Evolutionary conservation across 2,329 filamentous ascomycete species (phyloP), one percentile per base, ranked within the genome.

Genomic region (Penicillium frequentans): DNA sequence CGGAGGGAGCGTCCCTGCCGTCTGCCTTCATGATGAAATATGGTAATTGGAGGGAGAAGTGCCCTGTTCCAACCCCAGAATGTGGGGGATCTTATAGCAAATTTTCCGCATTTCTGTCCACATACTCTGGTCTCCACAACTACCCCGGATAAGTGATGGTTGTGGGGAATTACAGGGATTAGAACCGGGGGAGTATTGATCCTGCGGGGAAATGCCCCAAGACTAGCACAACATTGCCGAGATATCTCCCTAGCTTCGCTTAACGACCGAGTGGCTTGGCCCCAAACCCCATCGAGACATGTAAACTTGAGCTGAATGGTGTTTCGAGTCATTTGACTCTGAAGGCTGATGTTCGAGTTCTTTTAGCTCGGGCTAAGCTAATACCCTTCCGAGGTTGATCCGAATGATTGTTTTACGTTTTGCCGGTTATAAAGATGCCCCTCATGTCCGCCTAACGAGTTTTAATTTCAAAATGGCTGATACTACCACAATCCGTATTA

Each of bases 371-470:
- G 37, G 44, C 14, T 47, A 47, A 27, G n/a, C 16, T 47, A 19
- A 47, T 29, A 46, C n/a, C 43, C 43, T 29, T 26, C 43, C 42
- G 42, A 44, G 21, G 21, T 5, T 26, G n/a, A 27, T 0, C 16
- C 14, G 35, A 37, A 8, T 37, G 37, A 13, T 42, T 23, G 9
- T 10, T 33, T 8, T 33, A 29, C 27, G 45, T 33, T 33, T 48
- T 48, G n/a, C 45, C 45, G 45, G 45, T 21, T 48, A 48, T 48
- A 48, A 48, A 48, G 45, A 33, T 48, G 45, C 10, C 43, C 43
- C 45, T 48, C 45, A 48, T 48, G 19, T 31, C 45, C 45, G 3
- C 43, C 43, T 26, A 16, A 11, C 23, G 3, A 33, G 9, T 27
- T n/a, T 10, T 29, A 9, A 29, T 11, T 23, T 33, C n/a, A 33